Percentiles rank a stretch among this genome's conserved stretches.
Conservation (phyloP, 805 yeast genomes). For the Maudiozyma pseudohumilis region DNA sequence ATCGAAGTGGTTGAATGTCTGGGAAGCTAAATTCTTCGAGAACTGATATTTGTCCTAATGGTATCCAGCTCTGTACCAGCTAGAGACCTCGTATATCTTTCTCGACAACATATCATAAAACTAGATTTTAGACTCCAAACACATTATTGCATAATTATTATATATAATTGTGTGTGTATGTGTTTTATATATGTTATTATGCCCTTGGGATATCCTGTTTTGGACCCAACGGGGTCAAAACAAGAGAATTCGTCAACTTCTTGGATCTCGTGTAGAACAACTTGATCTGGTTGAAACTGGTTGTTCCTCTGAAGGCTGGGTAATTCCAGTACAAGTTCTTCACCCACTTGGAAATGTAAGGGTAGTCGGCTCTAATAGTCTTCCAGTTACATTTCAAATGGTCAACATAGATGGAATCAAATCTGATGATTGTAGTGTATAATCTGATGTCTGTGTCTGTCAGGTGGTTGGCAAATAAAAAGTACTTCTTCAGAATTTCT, state of each 20-base stretch:
- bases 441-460: conserved; percentile 89
- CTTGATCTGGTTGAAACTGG: conserved; percentile 86
- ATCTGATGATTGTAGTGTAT: conserved; percentile 77
- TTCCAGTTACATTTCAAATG: conserved; percentile 88
- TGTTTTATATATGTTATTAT: background rate
- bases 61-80: too few relatives aligned
- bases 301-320: conserved; percentile 65
- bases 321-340: conserved; percentile 71
- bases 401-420: conserved; percentile 86
- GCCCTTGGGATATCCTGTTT: conserved; percentile 47
- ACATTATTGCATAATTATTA: too few relatives aligned
- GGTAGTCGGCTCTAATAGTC: conserved; percentile 69
- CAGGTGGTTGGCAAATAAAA: conserved; percentile 49
- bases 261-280: conserved; percentile 84
- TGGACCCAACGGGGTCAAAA: conserved; percentile 85
- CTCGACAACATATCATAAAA: too few relatives aligned
- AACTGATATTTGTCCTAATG: background rate
- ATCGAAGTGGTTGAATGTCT: conserved; percentile 29
- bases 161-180: too few relatives aligned
- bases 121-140: too few relatives aligned
- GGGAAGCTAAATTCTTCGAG: conserved; percentile 26
- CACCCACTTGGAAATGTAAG: conserved; percentile 69
- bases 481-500: conserved; percentile 26
- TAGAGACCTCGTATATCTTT: too few relatives aligned
- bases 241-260: conserved; percentile 62